phyloP scores from a whole-genome alignment of 2,329 filamentous ascomycete genomes.

The Beauveria bassiana region DNA sequence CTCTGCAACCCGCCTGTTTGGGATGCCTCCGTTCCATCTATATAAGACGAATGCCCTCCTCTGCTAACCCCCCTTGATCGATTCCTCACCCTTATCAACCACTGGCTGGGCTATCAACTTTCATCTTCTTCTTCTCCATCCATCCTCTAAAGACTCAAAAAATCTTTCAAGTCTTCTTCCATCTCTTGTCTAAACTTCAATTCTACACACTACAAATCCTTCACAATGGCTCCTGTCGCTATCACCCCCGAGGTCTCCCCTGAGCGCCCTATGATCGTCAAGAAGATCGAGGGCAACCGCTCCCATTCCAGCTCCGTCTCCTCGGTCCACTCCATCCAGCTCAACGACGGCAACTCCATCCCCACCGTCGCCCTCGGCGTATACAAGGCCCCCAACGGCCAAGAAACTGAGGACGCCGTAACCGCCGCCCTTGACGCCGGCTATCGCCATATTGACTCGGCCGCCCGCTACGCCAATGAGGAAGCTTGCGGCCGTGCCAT shows the following conservation, averaged over 20 bases:
- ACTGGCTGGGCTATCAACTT: neutral
- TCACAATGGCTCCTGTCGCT: slow-evolving; percentile 29
- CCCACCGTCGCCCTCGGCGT: slow-evolving; percentile 45
- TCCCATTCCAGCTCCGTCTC: slow-evolving; percentile 21
- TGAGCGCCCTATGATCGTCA: slow-evolving; percentile 23
- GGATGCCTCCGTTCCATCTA: neutral
- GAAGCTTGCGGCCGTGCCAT: slow-evolving; percentile 63
- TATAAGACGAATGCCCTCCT: slow-evolving; percentile 6
- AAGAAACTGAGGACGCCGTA: slow-evolving; percentile 54
- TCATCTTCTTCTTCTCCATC: neutral
- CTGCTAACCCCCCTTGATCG: neutral
- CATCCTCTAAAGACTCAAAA: neutral
- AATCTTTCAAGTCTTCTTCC: too few relatives aligned
- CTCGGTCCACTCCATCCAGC: slow-evolving; percentile 39
- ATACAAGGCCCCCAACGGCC: slow-evolving; percentile 38
- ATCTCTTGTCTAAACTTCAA: neutral
- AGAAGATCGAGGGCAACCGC: slow-evolving; percentile 20
- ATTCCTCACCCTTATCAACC: neutral
- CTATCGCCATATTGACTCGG: slow-evolving; percentile 47
- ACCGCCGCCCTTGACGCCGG: slow-evolving; percentile 50
- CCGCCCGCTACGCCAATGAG: slow-evolving; percentile 57
- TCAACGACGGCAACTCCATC: slow-evolving; percentile 65
- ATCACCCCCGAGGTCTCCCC: slow-evolving; percentile 27
- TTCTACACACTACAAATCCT: neutral
- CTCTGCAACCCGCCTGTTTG: neutral